Conservation (phyloP, 163 green algal species). For the Coccomyxa subellipsoidea region DNA sequence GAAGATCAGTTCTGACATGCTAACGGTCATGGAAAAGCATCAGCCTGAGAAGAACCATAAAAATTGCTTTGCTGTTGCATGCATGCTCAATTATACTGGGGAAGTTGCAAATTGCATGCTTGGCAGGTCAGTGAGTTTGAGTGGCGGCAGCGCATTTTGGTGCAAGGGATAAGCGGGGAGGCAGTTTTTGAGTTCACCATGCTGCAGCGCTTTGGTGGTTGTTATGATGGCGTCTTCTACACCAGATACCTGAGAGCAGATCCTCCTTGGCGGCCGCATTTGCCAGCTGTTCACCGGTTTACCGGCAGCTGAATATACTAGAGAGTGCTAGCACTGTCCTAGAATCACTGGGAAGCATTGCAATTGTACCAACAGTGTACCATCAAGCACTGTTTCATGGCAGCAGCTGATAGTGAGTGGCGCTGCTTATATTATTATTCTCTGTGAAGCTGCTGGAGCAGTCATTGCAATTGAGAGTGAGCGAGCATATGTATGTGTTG, state of each 20-base stretch:
- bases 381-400: not conserved
- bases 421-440: too few species aligned
- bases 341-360: too few species aligned
- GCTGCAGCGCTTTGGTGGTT: not conserved
- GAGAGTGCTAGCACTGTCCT: too few species aligned
- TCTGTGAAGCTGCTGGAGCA: too few species aligned
- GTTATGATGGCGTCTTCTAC: slow-evolving; percentile 1
- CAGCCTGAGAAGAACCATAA: too few species aligned
- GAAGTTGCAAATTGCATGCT: not conserved
- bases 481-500: too few species aligned
- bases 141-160: not conserved
- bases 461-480: too few species aligned
- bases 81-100: not conserved
- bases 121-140: not conserved
- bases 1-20: too few species aligned
- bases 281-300: not conserved
- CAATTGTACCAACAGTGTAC: not conserved
- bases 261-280: not conserved
- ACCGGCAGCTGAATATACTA: too few species aligned
- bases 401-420: too few species aligned
- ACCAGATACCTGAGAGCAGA: not conserved
- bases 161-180: not conserved
- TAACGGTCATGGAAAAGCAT: too few species aligned
- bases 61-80: too few species aligned
- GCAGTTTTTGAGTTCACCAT: not conserved